A percentile compares a stretch with the other conserved stretches of the same genome.
phyloP scores from a whole-genome alignment of 345 rosid genomes.

The Eucalyptus rudis region DNA sequence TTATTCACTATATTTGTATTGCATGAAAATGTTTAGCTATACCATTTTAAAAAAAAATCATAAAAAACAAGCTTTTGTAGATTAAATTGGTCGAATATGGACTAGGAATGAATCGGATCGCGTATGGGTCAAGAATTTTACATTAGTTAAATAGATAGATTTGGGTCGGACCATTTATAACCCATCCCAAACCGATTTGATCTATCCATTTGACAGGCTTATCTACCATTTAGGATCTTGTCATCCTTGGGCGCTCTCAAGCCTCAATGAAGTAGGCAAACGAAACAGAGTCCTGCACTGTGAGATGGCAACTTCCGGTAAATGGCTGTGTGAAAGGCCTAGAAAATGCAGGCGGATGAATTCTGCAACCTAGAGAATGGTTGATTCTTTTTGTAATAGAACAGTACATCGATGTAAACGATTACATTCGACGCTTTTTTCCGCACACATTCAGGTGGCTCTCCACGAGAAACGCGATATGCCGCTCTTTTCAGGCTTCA shows the following conservation, averaged over 20 bases:
- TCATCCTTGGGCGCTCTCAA: not conserved
- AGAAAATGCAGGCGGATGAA: not conserved
- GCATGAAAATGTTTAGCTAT: accelerated
- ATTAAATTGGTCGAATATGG: accelerated
- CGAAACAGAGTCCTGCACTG: not conserved
- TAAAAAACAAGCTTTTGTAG: accelerated
- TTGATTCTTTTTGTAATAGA: not conserved
- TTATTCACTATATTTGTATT: too few relatives aligned
- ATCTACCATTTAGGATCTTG: not conserved
- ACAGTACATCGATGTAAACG: too few relatives aligned
- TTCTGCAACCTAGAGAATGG: not conserved
- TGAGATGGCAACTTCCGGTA: not conserved
- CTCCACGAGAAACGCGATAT: too few relatives aligned
- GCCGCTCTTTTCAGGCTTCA: not conserved
- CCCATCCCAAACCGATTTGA: accelerated
- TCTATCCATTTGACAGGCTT: accelerated
- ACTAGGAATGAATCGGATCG: accelerated
- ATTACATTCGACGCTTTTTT: too few relatives aligned
- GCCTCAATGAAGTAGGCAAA: not conserved
- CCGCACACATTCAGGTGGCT: too few relatives aligned
- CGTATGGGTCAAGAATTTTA: accelerated
- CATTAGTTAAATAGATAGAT: accelerated
- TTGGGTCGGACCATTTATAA: accelerated
- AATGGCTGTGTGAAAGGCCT: not conserved
- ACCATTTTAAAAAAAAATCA: too few relatives aligned